phyloP scores from a whole-genome alignment of 148 eudicot species.

The Pharnaceum exiguum region DNA sequence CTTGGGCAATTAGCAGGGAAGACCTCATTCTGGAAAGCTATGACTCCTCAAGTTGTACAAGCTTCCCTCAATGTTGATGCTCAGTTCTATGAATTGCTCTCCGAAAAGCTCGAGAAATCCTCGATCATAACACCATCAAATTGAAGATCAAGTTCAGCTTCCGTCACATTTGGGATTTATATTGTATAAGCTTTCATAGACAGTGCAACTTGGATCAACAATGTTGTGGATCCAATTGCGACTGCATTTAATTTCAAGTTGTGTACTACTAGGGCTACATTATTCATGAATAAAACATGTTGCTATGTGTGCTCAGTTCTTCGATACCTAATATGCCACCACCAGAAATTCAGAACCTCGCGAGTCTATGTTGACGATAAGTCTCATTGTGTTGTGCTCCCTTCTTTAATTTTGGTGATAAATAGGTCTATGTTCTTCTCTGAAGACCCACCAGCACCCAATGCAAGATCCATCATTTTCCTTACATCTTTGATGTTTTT shows the following conservation, averaged over 20 bases:
- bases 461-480: constrained; percentile 28
- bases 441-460: constrained; percentile 43
- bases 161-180: too few species aligned
- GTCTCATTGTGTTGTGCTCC: too few species aligned
- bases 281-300: too few species aligned
- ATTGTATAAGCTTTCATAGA: too few species aligned
- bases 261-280: too few species aligned
- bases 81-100: constrained; percentile 12
- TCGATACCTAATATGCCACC: too few species aligned
- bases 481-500: constrained; percentile 20
- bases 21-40: constrained; percentile 25
- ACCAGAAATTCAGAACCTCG: too few species aligned
- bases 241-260: too few species aligned
- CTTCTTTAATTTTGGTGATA: constrained; percentile 24
- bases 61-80: constrained; percentile 25
- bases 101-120: constrained; percentile 5
- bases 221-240: too few species aligned
- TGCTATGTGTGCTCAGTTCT: too few species aligned
- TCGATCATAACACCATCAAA: constrained; percentile 12
- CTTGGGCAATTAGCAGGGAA: constrained; percentile 21
- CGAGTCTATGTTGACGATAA: too few species aligned
- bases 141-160: not conserved
- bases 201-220: too few species aligned
- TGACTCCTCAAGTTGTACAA: constrained; percentile 32
- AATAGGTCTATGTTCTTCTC: constrained; percentile 32